Conservation (phyloP, 148 eudicot genomes). For the Persicaria tinctoria region DNA sequence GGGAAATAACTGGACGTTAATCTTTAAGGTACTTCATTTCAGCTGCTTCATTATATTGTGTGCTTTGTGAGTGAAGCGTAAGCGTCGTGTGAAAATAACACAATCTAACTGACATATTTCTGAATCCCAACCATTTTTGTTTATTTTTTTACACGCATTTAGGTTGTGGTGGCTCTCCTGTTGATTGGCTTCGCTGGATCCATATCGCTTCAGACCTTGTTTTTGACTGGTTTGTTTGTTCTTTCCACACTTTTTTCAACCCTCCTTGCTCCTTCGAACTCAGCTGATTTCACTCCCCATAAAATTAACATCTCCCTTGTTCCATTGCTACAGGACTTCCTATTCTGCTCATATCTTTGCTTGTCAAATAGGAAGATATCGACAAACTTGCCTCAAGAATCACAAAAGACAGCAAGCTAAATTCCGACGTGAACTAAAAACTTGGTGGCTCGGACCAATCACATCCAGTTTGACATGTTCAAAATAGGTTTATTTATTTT, state of each 20-base stretch:
- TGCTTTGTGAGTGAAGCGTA: not conserved
- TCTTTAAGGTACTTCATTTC: slow-evolving; percentile 48
- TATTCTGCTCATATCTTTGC: slow-evolving; percentile 39
- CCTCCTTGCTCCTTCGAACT: not conserved
- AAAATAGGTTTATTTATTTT: not conserved
- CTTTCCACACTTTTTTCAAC: not conserved
- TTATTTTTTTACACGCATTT: not conserved
- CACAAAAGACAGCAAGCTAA: slow-evolving; percentile 36
- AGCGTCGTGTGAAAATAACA: not conserved
- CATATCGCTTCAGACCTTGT: slow-evolving; percentile 42
- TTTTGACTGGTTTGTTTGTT: slow-evolving; percentile 46
- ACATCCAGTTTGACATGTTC: not conserved
- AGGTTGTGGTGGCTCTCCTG: slow-evolving; percentile 55
- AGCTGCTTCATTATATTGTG: not conserved
- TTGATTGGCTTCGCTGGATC: slow-evolving; percentile 49
- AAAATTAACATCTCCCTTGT: not conserved
- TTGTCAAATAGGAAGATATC: slow-evolving; percentile 57
- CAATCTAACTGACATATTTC: not conserved
- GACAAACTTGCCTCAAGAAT: slow-evolving; percentile 30
- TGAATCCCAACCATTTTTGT: not conserved
- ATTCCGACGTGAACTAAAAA: not conserved
- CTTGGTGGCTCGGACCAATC: not conserved
- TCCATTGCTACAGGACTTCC: slow-evolving; percentile 34
- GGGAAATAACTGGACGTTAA: slow-evolving; percentile 61
- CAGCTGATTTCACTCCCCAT: not conserved